Conservation (phyloP, 202 grass and related monocot genomes). For the Zoysia matrella region DNA sequence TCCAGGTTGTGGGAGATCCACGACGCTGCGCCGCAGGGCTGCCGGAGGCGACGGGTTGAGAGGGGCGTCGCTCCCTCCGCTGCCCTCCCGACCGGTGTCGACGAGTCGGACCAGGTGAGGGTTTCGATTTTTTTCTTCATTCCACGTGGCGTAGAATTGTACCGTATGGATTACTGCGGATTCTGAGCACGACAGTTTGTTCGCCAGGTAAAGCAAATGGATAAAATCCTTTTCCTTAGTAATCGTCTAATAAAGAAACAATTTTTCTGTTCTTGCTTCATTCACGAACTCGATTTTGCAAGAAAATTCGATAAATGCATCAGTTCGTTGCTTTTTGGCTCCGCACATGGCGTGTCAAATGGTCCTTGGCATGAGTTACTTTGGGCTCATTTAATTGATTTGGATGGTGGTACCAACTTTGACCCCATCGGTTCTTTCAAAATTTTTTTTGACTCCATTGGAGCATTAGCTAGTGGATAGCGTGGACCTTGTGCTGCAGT, state of each 20-base stretch:
- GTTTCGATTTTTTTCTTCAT: not conserved
- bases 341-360: not conserved
- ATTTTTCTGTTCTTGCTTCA: too few relatives aligned
- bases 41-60: conserved; percentile 44
- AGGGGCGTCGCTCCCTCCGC: not conserved
- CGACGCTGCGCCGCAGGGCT: conserved; percentile 36
- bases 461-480: not conserved
- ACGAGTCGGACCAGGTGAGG: conserved; percentile 55
- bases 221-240: not conserved
- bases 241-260: too few relatives aligned
- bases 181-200: not conserved
- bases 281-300: too few relatives aligned
- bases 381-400: not conserved
- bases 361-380: not conserved
- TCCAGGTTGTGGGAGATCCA: conserved; percentile 95
- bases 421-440: not conserved
- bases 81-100: not conserved
- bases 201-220: not conserved
- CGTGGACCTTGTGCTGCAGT: not conserved
- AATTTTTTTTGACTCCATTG: not conserved
- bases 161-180: not conserved
- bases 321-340: too few relatives aligned
- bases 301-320: too few relatives aligned
- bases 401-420: not conserved
- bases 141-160: too few relatives aligned